Conservation (phyloP, 306 rosid genomes). For the Inga leiocalycina region DNA sequence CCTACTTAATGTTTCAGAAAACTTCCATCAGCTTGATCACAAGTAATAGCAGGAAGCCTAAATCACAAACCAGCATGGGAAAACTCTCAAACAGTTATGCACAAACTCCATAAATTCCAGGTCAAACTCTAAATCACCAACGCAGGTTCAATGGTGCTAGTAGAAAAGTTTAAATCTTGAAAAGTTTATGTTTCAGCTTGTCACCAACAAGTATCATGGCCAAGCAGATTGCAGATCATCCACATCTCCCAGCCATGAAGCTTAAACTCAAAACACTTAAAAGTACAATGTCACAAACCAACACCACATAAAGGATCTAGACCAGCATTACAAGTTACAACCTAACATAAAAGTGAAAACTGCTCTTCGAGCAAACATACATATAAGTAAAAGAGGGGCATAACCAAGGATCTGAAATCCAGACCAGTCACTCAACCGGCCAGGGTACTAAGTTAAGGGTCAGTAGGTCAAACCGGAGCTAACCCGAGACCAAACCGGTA, state of each 20-base stretch:
- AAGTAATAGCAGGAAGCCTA: neutral
- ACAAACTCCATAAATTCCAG: neutral
- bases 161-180: neutral
- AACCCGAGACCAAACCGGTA: no score
- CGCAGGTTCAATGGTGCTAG: neutral
- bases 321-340: neutral
- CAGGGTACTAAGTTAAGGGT: no score
- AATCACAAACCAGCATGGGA: neutral
- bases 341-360: neutral
- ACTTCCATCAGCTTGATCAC: neutral
- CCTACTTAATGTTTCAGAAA: neutral
- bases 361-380: neutral
- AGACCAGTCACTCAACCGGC: no score
- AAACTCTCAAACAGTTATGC: neutral
- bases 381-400: neutral
- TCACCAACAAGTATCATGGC: neutral
- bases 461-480: no score
- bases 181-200: neutral
- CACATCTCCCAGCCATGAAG: neutral
- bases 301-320: conserved; percentile 5
- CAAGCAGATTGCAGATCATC: neutral
- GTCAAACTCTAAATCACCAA: conserved; percentile 7
- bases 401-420: neutral
- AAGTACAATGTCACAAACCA: neutral
- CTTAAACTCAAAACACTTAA: neutral